Conservation (phyloP, 768 basidiomycete species). For the Phlebiopsis flavidoalba region DNA sequence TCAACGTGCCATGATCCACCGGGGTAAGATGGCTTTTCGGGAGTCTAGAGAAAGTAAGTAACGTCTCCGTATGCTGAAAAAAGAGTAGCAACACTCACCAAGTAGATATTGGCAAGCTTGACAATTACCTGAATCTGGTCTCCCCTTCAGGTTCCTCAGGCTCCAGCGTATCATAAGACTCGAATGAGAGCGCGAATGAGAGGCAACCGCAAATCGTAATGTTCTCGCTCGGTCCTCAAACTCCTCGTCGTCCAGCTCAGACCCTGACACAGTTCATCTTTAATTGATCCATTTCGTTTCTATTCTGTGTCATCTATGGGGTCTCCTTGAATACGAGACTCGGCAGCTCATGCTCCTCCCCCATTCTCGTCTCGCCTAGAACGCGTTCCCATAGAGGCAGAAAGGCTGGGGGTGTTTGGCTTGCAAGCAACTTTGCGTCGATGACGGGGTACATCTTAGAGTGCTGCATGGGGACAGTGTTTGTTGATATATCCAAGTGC, state of each 20-base stretch:
- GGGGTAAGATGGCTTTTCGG: conserved; percentile 23
- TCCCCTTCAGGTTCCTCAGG: conserved; percentile 10
- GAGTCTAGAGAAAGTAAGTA: conserved; percentile 11
- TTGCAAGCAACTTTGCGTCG: conserved; percentile 9
- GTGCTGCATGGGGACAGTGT: conserved; percentile 16
- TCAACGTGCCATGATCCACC: conserved; percentile 33
- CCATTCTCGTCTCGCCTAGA: conserved; percentile 1
- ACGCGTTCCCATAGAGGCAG: conserved; percentile 26
- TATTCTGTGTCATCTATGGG: background rate
- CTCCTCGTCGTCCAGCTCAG: background rate
- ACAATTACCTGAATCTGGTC: conserved; percentile 33
- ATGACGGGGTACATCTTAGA: conserved; percentile 16
- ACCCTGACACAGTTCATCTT: background rate
- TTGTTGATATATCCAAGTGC: conserved; percentile 25
- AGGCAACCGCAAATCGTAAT: background rate
- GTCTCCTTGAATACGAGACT: background rate
- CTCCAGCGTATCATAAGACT: background rate
- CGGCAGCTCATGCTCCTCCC: background rate
- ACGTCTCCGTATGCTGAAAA: background rate
- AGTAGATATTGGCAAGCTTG: conserved; percentile 32
- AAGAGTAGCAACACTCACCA: background rate
- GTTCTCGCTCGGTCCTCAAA: background rate
- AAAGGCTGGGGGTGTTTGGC: too few species aligned
- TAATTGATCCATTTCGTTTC: background rate
- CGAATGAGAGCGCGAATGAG: background rate